These are phyloP conservation scores for Bryum argenteum DNA, from an alignment of 225 moss, liverwort and hornwort species.

Conservation along the genomic window DNA sequence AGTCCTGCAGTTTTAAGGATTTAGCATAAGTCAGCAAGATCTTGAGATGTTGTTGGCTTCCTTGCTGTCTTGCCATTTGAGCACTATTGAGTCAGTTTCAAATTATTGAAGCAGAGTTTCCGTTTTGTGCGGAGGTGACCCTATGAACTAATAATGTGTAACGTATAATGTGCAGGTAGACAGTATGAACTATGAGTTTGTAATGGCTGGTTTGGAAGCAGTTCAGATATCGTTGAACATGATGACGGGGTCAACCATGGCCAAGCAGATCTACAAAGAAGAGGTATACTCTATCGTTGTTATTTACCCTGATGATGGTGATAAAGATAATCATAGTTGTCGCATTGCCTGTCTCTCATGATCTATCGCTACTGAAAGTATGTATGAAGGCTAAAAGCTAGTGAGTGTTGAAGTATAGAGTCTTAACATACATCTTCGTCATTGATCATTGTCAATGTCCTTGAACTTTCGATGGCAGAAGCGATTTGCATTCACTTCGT, in stretches of 20 bases:
- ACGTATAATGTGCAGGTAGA: conserved; percentile 52
- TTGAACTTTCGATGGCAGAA: not conserved
- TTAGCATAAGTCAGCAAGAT: not conserved
- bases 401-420: not conserved
- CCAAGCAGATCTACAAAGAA: conserved; percentile 95
- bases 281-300: conserved; percentile 48
- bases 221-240: conserved; percentile 80
- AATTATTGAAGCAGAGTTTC: not conserved
- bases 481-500: too few species aligned
- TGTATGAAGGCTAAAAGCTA: not conserved
- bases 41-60: conserved; percentile 4
- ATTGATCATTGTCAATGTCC: not conserved
- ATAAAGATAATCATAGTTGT: not conserved
- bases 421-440: not conserved
- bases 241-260: conserved; percentile 84
- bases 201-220: conserved; percentile 87
- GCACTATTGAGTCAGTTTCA: conserved; percentile 1
- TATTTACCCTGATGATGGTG: conserved; percentile 1
- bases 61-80: not conserved
- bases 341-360: conserved; percentile 9
- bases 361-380: not conserved
- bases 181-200: conserved; percentile 63
- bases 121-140: conserved; percentile 13
- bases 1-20: not conserved
- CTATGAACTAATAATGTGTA: not conserved